These are phyloP conservation scores for Monilinia vaccinii-corymbosi DNA, from an alignment of 2,329 filamentous ascomycete genomes.

Conservation along the genomic window DNA sequence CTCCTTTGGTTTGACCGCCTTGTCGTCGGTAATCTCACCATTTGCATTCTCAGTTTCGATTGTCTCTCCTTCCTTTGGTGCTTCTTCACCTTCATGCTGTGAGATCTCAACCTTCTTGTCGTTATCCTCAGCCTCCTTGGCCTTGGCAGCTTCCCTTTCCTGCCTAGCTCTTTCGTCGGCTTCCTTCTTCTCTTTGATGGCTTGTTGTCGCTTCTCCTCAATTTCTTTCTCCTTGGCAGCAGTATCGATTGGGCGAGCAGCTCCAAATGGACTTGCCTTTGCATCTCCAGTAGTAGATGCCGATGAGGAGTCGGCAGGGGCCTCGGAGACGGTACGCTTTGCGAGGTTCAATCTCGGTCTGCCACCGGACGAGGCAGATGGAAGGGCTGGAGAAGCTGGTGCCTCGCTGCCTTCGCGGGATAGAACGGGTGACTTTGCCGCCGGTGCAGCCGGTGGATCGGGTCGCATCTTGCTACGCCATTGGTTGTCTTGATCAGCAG, in stretches of 20 bases:
- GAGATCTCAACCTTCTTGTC: constrained; percentile 30
- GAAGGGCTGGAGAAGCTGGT: constrained; percentile 58
- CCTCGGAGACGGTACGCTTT: constrained; percentile 85
- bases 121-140: constrained; percentile 31
- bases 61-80: constrained; percentile 27
- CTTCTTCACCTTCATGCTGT: constrained; percentile 25
- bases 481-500: constrained; percentile 85
- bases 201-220: constrained; percentile 74
- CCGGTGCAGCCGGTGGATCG: constrained; percentile 40
- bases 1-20: constrained; percentile 39
- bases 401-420: constrained; percentile 69
- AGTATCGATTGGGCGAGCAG: constrained; percentile 88
- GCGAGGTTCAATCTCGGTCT: constrained; percentile 80
- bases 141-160: constrained; percentile 49
- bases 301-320: constrained; percentile 37
- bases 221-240: constrained; percentile 81
- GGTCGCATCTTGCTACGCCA: constrained; percentile 90
- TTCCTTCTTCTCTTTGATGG: constrained; percentile 70
- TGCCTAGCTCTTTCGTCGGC: constrained; percentile 47
- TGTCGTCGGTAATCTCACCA: constrained; percentile 39
- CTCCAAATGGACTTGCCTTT: constrained; percentile 90
- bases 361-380: constrained; percentile 43
- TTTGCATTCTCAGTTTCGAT: constrained; percentile 30
- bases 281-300: constrained; percentile 50
- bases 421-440: constrained; percentile 50